A percentile compares a stretch with the other conserved stretches of the same genome.
These are phyloP conservation scores for Fagopyrum homotropicum DNA, from an alignment of 148 eudicot genomes.

Conservation along the genomic window DNA sequence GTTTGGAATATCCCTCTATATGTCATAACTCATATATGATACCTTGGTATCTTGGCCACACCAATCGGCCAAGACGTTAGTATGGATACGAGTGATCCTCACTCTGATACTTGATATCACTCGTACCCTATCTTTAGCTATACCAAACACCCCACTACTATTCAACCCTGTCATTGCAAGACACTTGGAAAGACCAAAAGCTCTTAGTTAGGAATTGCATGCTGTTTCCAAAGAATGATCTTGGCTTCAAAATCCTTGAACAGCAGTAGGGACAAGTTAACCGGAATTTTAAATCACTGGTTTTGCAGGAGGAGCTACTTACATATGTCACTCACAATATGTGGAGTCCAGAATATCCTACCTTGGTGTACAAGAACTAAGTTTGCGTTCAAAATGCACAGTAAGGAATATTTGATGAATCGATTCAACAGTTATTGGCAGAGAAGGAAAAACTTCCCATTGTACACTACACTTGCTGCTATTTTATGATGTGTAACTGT, in stretches of 20 bases:
- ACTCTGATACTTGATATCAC: too few relatives aligned
- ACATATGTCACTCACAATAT: slow-evolving; percentile 65
- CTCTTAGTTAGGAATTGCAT: background rate
- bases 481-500: background rate
- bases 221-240: background rate
- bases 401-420: background rate
- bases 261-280: background rate
- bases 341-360: slow-evolving; percentile 95
- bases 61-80: too few relatives aligned
- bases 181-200: background rate
- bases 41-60: too few relatives aligned
- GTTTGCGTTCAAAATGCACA: slow-evolving; percentile 5
- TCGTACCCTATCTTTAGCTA: too few relatives aligned
- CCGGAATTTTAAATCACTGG: background rate
- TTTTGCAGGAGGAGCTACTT: slow-evolving; percentile 64
- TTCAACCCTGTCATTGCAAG: background rate
- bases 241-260: background rate
- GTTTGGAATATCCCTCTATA: background rate
- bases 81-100: too few relatives aligned
- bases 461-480: background rate
- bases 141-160: background rate
- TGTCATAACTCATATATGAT: too few relatives aligned
- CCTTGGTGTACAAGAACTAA: slow-evolving; percentile 50
- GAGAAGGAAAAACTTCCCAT: background rate
- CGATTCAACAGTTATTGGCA: slow-evolving; percentile 1